Conservation (phyloP, 768 basidiomycete species). For the Lactarius pseudohatsudake region DNA sequence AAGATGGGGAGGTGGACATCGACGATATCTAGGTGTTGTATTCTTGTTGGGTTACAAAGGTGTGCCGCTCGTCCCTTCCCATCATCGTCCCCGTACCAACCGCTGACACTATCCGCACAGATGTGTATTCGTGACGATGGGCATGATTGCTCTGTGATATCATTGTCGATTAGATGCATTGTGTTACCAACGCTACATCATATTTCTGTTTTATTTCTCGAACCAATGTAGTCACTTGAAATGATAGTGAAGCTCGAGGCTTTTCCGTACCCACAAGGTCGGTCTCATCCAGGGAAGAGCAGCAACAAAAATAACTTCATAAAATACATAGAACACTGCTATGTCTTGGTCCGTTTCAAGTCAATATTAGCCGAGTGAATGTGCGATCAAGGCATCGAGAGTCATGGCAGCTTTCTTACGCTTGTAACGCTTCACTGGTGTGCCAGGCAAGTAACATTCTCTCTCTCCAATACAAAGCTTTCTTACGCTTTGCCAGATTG, state of each 20-base stretch:
- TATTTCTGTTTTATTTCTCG: background rate
- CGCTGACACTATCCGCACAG: constrained; percentile 8
- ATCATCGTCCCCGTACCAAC: background rate
- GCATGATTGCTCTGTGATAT: constrained; percentile 25
- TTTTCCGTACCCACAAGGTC: background rate
- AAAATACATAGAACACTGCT: background rate
- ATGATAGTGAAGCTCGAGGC: constrained; percentile 3
- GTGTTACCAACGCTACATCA: constrained; percentile 19
- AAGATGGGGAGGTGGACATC: constrained; percentile 86
- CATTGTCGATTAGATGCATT: constrained; percentile 27
- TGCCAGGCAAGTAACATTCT: too few species aligned
- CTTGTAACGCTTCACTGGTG: too few species aligned
- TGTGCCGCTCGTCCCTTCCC: background rate
- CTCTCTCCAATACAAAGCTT: too few species aligned
- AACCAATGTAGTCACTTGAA: background rate
- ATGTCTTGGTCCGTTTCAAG: background rate
- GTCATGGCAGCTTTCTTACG: constrained; percentile 40
- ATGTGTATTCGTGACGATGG: constrained; percentile 25
- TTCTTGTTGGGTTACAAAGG: constrained; percentile 16
- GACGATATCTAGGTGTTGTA: constrained; percentile 68
- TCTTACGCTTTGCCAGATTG: too few species aligned
- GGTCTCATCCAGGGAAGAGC: background rate
- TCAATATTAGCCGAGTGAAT: constrained; percentile 35
- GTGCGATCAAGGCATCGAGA: constrained; percentile 66
- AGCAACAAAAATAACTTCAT: background rate